Percentiles rank a stretch among this genome's conserved stretches.
phyloP scores from a whole-genome alignment of 768 basidiomycete species.

The Suillus plorans region DNA sequence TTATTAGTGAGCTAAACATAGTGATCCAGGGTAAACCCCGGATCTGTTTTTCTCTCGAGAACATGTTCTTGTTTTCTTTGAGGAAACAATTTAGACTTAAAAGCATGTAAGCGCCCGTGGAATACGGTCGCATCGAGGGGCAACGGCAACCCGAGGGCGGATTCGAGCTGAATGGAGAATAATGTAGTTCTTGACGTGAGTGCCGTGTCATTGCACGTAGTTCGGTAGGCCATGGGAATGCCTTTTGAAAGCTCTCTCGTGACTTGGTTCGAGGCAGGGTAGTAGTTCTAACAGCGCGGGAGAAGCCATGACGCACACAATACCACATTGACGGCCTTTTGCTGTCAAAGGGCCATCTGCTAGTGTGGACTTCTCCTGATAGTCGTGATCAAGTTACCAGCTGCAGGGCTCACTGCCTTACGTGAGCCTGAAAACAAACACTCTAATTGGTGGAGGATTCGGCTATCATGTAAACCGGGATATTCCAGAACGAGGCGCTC shows the following conservation, averaged over 20 bases:
- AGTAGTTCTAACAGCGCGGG: constrained; percentile 3
- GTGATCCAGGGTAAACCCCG: neutral
- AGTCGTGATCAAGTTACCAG: constrained; percentile 6
- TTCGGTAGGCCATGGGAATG: constrained; percentile 3
- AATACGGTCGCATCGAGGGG: neutral
- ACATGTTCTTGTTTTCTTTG: neutral
- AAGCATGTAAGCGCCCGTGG: neutral
- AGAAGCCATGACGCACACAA: constrained; percentile 1
- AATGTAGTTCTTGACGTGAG: neutral
- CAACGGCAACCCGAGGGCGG: neutral
- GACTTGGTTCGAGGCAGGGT: constrained; percentile 4
- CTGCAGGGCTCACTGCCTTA: neutral
- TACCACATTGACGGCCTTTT: constrained; percentile 11
- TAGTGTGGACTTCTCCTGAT: constrained; percentile 5
- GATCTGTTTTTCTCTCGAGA: neutral
- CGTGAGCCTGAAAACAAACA: neutral
- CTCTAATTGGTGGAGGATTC: neutral
- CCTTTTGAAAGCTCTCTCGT: neutral
- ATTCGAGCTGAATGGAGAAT: neutral
- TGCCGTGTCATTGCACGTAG: constrained; percentile 1
- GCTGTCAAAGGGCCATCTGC: constrained; percentile 12
- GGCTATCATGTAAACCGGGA: neutral
- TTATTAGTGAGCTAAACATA: constrained; percentile 1
- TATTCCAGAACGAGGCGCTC: neutral
- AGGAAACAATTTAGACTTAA: neutral